Conservation (phyloP, 148 eudicot species). For the Gaultheria prostrata region DNA sequence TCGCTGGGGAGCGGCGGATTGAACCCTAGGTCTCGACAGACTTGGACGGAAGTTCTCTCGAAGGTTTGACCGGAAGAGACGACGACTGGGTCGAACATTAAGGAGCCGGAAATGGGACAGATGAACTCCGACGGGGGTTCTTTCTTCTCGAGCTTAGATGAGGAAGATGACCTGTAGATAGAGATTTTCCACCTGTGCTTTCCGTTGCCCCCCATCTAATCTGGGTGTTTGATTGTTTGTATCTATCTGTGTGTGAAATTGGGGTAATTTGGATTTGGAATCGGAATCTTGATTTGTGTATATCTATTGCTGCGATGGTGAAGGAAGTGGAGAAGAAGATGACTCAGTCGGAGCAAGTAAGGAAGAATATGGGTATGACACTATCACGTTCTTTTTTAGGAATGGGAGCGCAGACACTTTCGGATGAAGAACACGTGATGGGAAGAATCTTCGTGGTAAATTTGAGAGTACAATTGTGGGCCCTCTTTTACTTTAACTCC, state of each 20-base stretch:
- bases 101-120: conserved; percentile 58
- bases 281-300: not conserved
- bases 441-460: too few species aligned
- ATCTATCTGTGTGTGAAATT: not conserved
- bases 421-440: too few species aligned
- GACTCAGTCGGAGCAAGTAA: not conserved
- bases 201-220: conserved; percentile 29
- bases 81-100: conserved; percentile 73
- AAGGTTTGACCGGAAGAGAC: conserved; percentile 76
- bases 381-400: too few species aligned
- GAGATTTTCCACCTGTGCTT: conserved; percentile 41
- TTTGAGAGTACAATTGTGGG: too few species aligned
- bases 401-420: too few species aligned
- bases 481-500: too few species aligned
- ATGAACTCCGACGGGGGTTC: conserved; percentile 61
- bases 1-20: conserved; percentile 49
- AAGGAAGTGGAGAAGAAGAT: not conserved
- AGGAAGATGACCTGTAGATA: conserved; percentile 19
- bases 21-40: conserved; percentile 43
- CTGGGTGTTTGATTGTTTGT: not conserved
- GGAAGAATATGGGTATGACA: too few species aligned
- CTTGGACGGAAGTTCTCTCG: conserved; percentile 58
- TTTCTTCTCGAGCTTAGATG: conserved; percentile 6
- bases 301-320: not conserved
- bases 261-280: not conserved